These are phyloP conservation scores for Tetratostichococcus sp. DNA, from an alignment of 139 green algal genomes.

Conservation along the genomic window DNA sequence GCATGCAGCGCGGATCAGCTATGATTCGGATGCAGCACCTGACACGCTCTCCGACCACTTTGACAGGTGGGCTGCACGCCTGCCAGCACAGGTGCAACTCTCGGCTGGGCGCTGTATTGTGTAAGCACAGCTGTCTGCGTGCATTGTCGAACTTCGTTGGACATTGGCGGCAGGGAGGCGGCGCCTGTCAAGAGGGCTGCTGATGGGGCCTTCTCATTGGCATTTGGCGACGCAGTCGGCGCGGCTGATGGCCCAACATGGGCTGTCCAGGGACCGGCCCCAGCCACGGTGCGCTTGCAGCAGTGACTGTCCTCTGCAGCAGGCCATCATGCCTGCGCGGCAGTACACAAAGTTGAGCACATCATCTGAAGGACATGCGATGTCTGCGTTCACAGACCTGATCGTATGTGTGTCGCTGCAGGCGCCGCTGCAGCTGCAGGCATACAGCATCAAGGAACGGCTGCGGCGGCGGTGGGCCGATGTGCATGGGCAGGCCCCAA, in stretches of 20 bases:
- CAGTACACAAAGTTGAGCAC: no score
- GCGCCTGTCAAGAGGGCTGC: background rate
- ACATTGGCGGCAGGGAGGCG: background rate
- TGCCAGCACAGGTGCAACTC: no score
- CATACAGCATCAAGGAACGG: constrained; percentile 51
- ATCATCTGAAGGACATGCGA: no score
- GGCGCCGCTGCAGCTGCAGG: constrained; percentile 24
- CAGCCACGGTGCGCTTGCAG: background rate
- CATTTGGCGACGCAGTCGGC: background rate
- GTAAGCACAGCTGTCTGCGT: no score
- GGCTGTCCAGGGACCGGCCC: background rate
- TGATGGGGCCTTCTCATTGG: background rate
- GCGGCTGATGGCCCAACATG: background rate
- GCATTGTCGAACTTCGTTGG: no score
- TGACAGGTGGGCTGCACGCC: background rate
- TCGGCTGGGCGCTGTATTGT: no score
- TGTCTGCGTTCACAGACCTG: no score
- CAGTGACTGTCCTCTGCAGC: no score
- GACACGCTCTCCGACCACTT: background rate
- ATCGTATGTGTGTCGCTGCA: background rate
- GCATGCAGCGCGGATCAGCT: background rate
- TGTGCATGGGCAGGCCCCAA: constrained; percentile 28
- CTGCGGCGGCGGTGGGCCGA: constrained; percentile 54
- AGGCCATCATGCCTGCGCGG: no score
- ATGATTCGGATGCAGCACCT: background rate